A percentile compares a stretch with the other conserved stretches of the same genome.
phyloP scores from a whole-genome alignment of 164 flowering plant species.

The Platanus orientalis region DNA sequence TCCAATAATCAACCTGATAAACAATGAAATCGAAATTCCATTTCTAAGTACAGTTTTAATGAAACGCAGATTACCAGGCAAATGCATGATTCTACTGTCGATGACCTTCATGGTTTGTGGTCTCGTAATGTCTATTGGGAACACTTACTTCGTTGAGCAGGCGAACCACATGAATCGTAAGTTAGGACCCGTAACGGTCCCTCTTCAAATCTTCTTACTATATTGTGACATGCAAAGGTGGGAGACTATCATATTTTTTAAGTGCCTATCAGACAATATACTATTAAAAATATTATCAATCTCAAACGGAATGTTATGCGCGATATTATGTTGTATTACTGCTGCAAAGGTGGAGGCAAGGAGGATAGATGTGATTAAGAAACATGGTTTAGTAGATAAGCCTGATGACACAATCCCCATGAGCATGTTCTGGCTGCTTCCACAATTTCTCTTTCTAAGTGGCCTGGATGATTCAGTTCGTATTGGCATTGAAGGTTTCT shows the following conservation, averaged over 20 bases:
- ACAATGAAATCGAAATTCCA: too few relatives aligned
- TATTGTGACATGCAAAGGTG: neutral
- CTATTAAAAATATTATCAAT: slow-evolving; percentile 13
- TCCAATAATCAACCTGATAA: too few relatives aligned
- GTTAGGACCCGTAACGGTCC: slow-evolving; percentile 29
- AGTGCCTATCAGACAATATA: neutral
- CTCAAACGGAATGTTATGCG: slow-evolving; percentile 21
- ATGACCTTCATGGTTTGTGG: slow-evolving; percentile 33
- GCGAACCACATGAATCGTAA: slow-evolving; percentile 33
- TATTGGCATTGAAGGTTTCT: slow-evolving; percentile 11
- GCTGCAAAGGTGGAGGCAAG: slow-evolving; percentile 39
- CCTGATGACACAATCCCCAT: slow-evolving; percentile 37
- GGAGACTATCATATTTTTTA: too few relatives aligned
- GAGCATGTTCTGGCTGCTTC: slow-evolving; percentile 43
- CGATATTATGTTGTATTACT: slow-evolving; percentile 30
- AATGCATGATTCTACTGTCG: slow-evolving; percentile 34
- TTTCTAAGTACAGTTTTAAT: too few relatives aligned
- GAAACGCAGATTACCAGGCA: too few relatives aligned
- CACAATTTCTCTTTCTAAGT: slow-evolving; percentile 42
- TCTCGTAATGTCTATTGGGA: slow-evolving; percentile 30
- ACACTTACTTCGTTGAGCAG: slow-evolving; percentile 43
- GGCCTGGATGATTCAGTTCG: slow-evolving; percentile 21
- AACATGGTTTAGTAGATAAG: slow-evolving; percentile 30
- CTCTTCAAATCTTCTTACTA: slow-evolving; percentile 21
- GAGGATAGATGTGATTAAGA: slow-evolving; percentile 23